Evolutionary conservation across 352 stramenopile species (phyloP).

Genomic region (Blastocystis sp.): DNA sequence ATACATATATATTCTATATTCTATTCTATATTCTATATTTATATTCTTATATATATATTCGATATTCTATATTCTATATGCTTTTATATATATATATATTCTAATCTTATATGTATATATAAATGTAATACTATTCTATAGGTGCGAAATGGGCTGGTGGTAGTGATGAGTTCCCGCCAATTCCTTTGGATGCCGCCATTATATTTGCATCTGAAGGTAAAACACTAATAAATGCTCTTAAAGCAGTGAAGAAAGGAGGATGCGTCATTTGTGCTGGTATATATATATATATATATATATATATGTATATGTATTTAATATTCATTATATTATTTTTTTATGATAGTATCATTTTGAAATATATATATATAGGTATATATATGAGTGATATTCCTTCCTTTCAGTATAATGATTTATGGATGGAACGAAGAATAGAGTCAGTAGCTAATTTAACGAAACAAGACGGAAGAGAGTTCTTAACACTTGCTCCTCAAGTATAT

Average conservation of each 20-base stretch:
- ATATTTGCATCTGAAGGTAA: conserved; percentile 26
- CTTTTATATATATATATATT: no score
- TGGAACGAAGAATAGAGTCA: conserved; percentile 19
- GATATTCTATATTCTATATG: no score
- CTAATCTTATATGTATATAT: no score
- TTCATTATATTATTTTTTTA: no score
- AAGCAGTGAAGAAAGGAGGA: conserved; percentile 24
- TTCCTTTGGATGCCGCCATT: conserved; percentile 16
- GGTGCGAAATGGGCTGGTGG: conserved; percentile 22
- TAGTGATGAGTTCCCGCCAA: background rate
- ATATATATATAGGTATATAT: no score
- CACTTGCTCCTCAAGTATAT: conserved; percentile 8
- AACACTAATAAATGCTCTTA: background rate
- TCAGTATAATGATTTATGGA: conserved; percentile 13
- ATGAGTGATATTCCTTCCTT: conserved; percentile 33
- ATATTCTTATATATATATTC: no score
- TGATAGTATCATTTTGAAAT: no score
- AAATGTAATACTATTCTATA: no score
- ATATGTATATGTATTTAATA: no score
- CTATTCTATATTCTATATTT: no score
- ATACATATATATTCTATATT: no score
- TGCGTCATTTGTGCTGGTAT: conserved; percentile 34
- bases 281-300: no score
- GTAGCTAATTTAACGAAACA: conserved; percentile 29
- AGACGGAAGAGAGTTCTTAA: conserved; percentile 31